Evolutionary conservation across 768 basidiomycete genomes (phyloP), one percentile per base, ranked within the genome.

Genomic region (Tulasnella sp.): DNA sequence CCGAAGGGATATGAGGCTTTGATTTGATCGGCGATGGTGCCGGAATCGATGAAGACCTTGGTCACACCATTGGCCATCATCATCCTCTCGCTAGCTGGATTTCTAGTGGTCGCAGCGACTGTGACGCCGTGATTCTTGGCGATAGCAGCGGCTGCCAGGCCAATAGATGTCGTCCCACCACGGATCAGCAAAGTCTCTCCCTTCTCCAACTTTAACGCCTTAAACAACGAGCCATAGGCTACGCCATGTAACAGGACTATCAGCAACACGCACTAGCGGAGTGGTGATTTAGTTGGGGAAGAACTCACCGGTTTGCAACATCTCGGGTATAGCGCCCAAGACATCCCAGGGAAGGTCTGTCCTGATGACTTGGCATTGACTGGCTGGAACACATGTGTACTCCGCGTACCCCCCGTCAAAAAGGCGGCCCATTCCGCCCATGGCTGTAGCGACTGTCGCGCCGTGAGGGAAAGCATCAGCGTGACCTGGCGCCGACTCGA

Each of bases 351-450:
- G 23, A 10, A 58, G 23, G 17, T 44, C 44, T 19, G 26, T 47
- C 19, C n/a, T 23, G 41, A 58, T 19, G n/a, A 32, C 42, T 43
- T 24, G 24, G 13, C 23, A 19, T 15, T 43, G 21, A 13, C 41
- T 49, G 19, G 23, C 17, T 3, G 56, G 56, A 3, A 58, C 56
- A 24, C 26, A 27, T 19, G 56, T 58, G 45, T 58, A 58, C 42
- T 58, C 23, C 17, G 56, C 56, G 26, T 58, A 58, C 43, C 42
- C 38, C 4, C 56, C 56, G 29, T 58, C 44, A 27, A 58, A 47
- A 17, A 27, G 26, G 17, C 56, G 26, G 10, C 56, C 56, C 45
- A 58, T 44, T 3, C 56, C 56, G 8, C 56, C 56, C 56, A 58
- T 58, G 7, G 34, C 11, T 3, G 56, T 43, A n/a, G 56, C 56